phyloP scores from a whole-genome alignment of 164 flowering plant genomes.

The grape (Vitis vinifera) region DNA sequence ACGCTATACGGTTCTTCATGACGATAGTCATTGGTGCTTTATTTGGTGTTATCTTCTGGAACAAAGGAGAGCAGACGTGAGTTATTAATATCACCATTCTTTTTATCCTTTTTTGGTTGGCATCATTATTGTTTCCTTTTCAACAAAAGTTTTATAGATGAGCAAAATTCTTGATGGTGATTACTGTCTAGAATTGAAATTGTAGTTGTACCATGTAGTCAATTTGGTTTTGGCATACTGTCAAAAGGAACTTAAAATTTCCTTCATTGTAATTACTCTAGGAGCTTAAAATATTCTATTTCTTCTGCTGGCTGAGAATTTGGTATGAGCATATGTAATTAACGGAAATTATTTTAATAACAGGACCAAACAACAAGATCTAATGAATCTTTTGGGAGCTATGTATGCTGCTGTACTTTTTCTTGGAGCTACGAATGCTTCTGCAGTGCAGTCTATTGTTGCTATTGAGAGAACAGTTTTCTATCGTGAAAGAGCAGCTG shows the following conservation, averaged over 20 bases:
- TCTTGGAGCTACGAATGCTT: constrained; percentile 62
- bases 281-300: no score
- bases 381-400: constrained; percentile 64
- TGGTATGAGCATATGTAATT: not conserved
- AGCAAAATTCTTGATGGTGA: no score
- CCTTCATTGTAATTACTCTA: no score
- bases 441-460: constrained; percentile 54
- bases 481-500: constrained; percentile 85
- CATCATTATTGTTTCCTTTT: no score
- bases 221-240: no score
- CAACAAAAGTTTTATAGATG: no score
- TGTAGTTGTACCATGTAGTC: no score
- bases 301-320: not conserved
- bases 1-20: constrained; percentile 57
- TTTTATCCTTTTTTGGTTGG: not conserved
- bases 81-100: constrained; percentile 9
- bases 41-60: constrained; percentile 76
- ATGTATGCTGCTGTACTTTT: constrained; percentile 68
- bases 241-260: no score
- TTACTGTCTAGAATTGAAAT: no score
- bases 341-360: constrained; percentile 5
- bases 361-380: constrained; percentile 62
- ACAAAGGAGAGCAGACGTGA: constrained; percentile 62
- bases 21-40: constrained; percentile 56
- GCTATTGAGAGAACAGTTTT: constrained; percentile 68